Percentiles rank a stretch among this genome's conserved stretches.
These are phyloP conservation scores for Stenogyne calaminthoides DNA, from an alignment of 305 asterid species.

Conservation along the genomic window DNA sequence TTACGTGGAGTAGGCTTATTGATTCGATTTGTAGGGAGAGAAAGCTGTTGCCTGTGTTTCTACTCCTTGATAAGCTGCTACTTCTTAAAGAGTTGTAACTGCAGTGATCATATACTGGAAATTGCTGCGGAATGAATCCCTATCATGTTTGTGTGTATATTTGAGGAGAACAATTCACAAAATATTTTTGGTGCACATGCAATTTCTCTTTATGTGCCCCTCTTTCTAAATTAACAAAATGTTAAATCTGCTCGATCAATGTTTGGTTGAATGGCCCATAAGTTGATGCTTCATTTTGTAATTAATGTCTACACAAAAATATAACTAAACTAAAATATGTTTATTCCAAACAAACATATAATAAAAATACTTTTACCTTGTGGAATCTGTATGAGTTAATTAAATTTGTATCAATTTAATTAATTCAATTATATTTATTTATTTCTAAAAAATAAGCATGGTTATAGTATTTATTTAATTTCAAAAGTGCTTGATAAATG, in stretches of 20 bases:
- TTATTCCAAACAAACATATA: too few species aligned
- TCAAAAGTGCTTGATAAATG: too few species aligned
- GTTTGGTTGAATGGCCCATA: too few species aligned
- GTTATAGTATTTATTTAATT: too few species aligned
- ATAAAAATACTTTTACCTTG: neutral
- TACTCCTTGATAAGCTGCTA: slow-evolving; percentile 69
- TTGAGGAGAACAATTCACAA: neutral
- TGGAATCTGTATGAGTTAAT: neutral
- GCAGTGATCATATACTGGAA: neutral
- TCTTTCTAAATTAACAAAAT: too few species aligned
- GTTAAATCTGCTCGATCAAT: too few species aligned
- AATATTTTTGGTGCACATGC: neutral
- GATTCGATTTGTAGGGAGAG: slow-evolving; percentile 68
- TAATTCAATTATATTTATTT: too few species aligned
- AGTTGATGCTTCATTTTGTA: too few species aligned
- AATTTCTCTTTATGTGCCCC: neutral
- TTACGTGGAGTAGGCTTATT: slow-evolving; percentile 66
- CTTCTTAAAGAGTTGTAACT: slow-evolving; percentile 21
- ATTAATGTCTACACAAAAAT: neutral
- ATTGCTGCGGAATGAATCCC: neutral
- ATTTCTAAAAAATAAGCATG: too few species aligned
- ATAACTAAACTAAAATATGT: neutral
- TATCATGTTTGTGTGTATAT: neutral
- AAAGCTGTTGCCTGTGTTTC: slow-evolving; percentile 69
- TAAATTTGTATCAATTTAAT: neutral